A percentile compares a stretch with the other conserved stretches of the same genome.
Conservation (phyloP, 2,329 filamentous ascomycete genomes). For the Colletotrichum acutatum region DNA sequence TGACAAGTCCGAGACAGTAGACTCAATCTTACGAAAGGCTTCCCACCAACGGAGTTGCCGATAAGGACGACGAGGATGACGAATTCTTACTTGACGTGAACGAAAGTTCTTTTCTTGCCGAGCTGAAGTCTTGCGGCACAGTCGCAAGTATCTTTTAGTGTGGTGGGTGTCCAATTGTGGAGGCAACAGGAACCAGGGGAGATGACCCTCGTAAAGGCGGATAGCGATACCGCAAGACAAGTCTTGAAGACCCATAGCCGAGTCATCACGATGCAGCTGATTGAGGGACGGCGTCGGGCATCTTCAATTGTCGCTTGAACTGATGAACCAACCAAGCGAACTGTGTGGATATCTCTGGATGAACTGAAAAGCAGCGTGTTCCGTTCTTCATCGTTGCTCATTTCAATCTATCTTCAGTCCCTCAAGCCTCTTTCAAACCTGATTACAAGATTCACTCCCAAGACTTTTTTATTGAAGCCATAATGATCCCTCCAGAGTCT, state of each 20-base stretch:
- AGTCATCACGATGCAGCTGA: not conserved
- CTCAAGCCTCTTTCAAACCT: not conserved
- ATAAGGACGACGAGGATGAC: not conserved
- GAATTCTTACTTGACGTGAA: not conserved
- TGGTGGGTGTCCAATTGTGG: not conserved
- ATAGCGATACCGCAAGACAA: not conserved
- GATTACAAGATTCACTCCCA: too few species aligned
- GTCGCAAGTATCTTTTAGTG: not conserved
- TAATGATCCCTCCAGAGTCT: not conserved
- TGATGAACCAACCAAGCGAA: not conserved
- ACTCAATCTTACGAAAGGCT: not conserved
- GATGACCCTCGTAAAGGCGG: not conserved
- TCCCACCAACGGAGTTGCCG: not conserved
- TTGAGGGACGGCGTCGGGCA: not conserved
- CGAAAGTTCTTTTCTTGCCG: not conserved
- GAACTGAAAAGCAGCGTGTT: not conserved
- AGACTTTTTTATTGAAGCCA: too few species aligned
- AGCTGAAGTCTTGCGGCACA: not conserved
- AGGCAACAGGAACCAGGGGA: not conserved
- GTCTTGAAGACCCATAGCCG: not conserved
- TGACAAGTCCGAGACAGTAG: not conserved
- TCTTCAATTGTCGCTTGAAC: not conserved
- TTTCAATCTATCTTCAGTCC: not conserved
- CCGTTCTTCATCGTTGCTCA: not conserved
- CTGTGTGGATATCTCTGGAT: not conserved